Conservation (phyloP, 805 yeast genomes). For the Starmerella sp. region DNA sequence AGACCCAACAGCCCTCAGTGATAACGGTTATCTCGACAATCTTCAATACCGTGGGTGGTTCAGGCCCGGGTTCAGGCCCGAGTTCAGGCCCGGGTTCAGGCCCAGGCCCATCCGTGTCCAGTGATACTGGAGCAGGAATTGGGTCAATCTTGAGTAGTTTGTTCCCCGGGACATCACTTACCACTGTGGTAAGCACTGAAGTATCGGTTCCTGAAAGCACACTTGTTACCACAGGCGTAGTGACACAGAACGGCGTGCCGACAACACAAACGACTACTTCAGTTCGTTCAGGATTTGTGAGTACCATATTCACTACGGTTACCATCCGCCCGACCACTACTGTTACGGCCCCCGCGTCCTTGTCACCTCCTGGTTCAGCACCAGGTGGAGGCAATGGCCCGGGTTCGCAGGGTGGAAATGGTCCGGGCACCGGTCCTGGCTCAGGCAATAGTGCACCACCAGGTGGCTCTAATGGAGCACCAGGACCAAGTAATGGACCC, state of each 20-base stretch:
- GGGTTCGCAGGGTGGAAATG: neutral
- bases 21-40: slow-evolving; percentile 15
- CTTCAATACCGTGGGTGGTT: neutral
- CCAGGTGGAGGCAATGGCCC: neutral
- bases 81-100: neutral
- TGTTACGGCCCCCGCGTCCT: neutral
- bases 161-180: no score
- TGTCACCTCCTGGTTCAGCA: neutral
- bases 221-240: no score
- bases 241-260: no score
- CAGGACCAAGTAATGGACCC: neutral
- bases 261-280: no score
- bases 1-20: slow-evolving; percentile 6
- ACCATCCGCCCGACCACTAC: neutral
- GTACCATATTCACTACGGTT: slow-evolving; percentile 4
- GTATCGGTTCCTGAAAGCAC: no score
- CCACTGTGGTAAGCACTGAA: no score
- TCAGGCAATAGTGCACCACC: neutral
- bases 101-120: no score
- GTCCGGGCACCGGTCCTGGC: neutral
- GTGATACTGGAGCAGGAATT: no score
- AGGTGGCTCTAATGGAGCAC: neutral
- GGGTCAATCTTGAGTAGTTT: no score
- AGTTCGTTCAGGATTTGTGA: neutral
- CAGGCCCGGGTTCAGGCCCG: neutral